Base-by-base conservation (phyloP, 805 yeast species). In the Zygosaccharomyces rouxii region DNA sequence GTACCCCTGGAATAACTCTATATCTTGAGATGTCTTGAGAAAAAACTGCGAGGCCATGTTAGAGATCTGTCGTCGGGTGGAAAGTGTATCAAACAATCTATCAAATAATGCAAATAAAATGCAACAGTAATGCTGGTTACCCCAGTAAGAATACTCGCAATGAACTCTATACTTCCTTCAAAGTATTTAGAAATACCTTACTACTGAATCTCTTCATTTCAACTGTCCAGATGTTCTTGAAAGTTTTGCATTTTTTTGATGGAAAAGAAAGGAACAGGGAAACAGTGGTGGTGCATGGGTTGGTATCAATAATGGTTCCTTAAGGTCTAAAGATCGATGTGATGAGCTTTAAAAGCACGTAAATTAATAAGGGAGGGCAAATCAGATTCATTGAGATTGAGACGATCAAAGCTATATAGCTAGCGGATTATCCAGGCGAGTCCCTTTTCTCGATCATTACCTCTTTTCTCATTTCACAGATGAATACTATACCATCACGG, bases 31-130 rank as follows among this genome's bases (percentile, higher is more conserved):
- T 5, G 70, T 67, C 53, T 64, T 66, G 9, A 67, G 52, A 44
- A 60, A 64, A 46, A 67, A 59, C 48, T 64, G 70, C 35, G 69
- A 66, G 13, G 71, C 51, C 71, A 74, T 55, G 42, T 55, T 26
- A 51, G 66, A 22, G 16, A 19, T 10, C 51, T 70, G 73, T 55
- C 44, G 55, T 25, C 52, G 66, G 44, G 18, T 25, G 5, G 23
- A 25, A 28, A 14, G 42, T 42, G 46, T 42, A 33, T 42, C 46
- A 23, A 42, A 28, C 38, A 25, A 42, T 33, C 39, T 42, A 42
- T 33, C 38, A 42, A 33, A 21, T 18, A 26, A 41, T 41, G 37
- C 44, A 29, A 39, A 41, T 18, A 23, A 22, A 13, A 38, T 22
- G 29, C 26, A 21, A 38, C 14, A 21, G 25, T 38, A 21, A 22